Base-by-base conservation (phyloP, 495 filamentous ascomycete genomes). In the Penicillium nucicola region DNA sequence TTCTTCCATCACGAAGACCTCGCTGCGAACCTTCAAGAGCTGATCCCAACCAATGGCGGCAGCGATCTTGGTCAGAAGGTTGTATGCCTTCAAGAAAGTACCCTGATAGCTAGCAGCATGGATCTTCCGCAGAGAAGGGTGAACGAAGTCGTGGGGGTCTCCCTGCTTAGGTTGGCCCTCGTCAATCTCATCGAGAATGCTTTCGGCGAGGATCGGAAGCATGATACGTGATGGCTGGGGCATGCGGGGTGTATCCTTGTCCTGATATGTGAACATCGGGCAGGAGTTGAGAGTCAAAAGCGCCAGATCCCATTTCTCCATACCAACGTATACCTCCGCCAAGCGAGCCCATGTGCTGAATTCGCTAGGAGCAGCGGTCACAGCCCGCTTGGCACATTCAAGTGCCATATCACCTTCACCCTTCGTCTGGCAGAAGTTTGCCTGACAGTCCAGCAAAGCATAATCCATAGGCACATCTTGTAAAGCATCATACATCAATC, bases 1-100 rank as follows among this genome's bases (percentile, higher is more conserved):
- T 61, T 98, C 93, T 62, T 98, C 93, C 93, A 98, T 98, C 23
- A 98, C 95, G 58, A 98, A 98, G 5, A 97, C 93, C 50, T 92
- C 89, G 70, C 92, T 97, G 43, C 93, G 81, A 55, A 90, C 91
- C 63, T 87, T 92, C 20, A 98, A 77, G 12, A 98, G 78, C 58
- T 96, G 89, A 61, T 98, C 93, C 93, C 93, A 98, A 22, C 93
- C 95, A 59, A 97, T 96, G 64, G 93, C 92, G 34, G 86, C 83
- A 1, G 92, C 91, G 69, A 98, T 88, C 64, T 96, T 92, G 0
- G 93, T 97, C 45, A 98, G 77, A 22, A 98, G 83, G 45, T 86
- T 84, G 72, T 98, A 98, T 0, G 93, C 93, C 63, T 96, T 88
- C 57, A 92, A 80, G 62, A 98, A 98, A 0, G 93, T 98, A 3